Conservation (phyloP, 129 eudicot species). For the Flaveria sonorensis region DNA sequence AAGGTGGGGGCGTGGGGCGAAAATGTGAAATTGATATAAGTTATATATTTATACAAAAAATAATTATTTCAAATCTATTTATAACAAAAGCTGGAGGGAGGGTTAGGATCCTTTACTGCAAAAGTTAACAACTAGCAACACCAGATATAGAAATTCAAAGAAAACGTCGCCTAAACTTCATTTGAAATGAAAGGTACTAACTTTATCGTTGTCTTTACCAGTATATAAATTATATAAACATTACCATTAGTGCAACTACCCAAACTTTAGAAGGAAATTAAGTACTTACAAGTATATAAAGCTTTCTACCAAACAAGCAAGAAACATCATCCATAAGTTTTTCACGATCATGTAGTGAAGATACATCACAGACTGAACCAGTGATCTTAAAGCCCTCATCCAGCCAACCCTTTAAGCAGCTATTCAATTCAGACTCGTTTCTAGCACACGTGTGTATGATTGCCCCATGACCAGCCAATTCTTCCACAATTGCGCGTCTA, state of each 20-base stretch:
- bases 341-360: slow-evolving; percentile 45
- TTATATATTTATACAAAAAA: too few species aligned
- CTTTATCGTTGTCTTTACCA: neutral
- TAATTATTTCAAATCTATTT: too few species aligned
- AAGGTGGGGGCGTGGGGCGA: too few species aligned
- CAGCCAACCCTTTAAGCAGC: slow-evolving; percentile 55
- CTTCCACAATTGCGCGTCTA: slow-evolving; percentile 75
- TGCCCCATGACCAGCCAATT: slow-evolving; percentile 69
- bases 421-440: slow-evolving; percentile 49
- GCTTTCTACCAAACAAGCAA: slow-evolving; percentile 47
- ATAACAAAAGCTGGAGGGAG: too few species aligned
- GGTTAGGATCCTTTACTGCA: too few species aligned
- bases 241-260: neutral
- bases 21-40: too few species aligned
- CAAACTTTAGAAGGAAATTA: neutral
- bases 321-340: slow-evolving; percentile 48
- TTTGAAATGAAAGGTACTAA: slow-evolving; percentile 1
- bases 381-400: slow-evolving; percentile 51
- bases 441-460: slow-evolving; percentile 71
- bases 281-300: slow-evolving; percentile 62
- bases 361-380: slow-evolving; percentile 72
- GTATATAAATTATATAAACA: neutral
- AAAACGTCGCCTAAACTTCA: neutral
- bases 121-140: neutral
- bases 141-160: neutral